A percentile compares a stretch with the other conserved stretches of the same genome.
Conservation (phyloP, 2,329 filamentous ascomycete species). For the Aureobasidium mangrovei region DNA sequence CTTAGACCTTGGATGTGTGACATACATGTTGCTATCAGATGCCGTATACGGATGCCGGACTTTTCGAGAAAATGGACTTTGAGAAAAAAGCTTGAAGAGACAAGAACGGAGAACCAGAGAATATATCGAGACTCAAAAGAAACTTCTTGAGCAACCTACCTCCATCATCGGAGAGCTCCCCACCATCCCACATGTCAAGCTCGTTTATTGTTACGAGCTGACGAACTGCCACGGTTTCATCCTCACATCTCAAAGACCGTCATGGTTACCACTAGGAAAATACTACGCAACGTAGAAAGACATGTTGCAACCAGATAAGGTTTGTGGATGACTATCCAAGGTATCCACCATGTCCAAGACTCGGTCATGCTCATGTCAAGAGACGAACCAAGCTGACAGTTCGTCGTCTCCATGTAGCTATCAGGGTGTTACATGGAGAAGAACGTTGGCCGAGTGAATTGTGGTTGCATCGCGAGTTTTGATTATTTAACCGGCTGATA, state of each 20-base stretch:
- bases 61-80: neutral
- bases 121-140: neutral
- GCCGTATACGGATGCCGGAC: neutral
- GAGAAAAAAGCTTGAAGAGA: neutral
- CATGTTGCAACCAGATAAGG: slow-evolving; percentile 1
- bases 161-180: neutral
- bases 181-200: slow-evolving; percentile 1
- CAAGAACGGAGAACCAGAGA: neutral
- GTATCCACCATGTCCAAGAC: neutral
- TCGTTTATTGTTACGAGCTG: neutral
- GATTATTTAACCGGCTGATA: slow-evolving; percentile 2
- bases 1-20: neutral
- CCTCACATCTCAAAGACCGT: neutral
- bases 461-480: slow-evolving; percentile 12
- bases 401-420: slow-evolving; percentile 3
- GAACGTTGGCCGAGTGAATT: neutral
- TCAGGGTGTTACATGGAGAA: slow-evolving; percentile 8
- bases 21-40: neutral
- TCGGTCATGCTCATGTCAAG: neutral
- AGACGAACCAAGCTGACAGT: neutral
- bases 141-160: neutral
- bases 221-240: slow-evolving; percentile 6
- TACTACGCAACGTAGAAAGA: neutral
- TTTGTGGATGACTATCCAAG: neutral
- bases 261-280: neutral